Evolutionary conservation across 2,329 filamentous ascomycete species (phyloP).

Genomic region (Sarocladium kiliense): DNA sequence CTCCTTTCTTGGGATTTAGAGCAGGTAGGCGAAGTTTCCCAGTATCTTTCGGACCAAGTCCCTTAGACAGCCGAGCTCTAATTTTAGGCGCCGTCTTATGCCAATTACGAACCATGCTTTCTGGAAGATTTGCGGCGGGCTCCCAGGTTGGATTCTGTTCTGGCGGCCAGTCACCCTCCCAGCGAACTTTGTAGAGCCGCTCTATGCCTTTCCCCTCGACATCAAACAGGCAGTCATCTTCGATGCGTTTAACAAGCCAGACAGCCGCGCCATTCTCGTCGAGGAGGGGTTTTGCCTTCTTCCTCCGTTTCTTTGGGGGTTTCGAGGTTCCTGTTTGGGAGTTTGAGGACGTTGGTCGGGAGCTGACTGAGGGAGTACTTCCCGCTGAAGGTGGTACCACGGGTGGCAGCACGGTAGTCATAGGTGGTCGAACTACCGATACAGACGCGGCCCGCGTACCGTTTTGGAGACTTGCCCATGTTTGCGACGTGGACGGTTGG

Average conservation of each 20-base stretch:
- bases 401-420: not conserved
- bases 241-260: slow-evolving; percentile 41
- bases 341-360: not conserved
- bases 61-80: slow-evolving; percentile 9
- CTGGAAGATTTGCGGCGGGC: slow-evolving; percentile 45
- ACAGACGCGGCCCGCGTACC: not conserved
- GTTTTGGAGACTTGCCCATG: not conserved
- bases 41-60: not conserved
- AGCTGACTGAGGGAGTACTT: not conserved
- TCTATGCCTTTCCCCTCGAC: slow-evolving; percentile 28
- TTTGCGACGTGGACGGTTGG: not conserved
- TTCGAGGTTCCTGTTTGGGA: not conserved
- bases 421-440: not conserved
- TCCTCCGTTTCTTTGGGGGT: slow-evolving; percentile 3
- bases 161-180: slow-evolving; percentile 52
- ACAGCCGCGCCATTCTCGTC: slow-evolving; percentile 17
- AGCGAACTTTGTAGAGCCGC: slow-evolving; percentile 47
- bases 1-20: not conserved
- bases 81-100: slow-evolving; percentile 22
- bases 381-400: not conserved
- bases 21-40: too few relatives aligned
- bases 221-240: slow-evolving; percentile 30
- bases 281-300: slow-evolving; percentile 9
- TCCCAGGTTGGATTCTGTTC: slow-evolving; percentile 56
- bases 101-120: slow-evolving; percentile 35